These are phyloP conservation scores for Zymoseptoria pseudotritici DNA, from an alignment of 2,329 filamentous ascomycete species.

Conservation along the genomic window DNA sequence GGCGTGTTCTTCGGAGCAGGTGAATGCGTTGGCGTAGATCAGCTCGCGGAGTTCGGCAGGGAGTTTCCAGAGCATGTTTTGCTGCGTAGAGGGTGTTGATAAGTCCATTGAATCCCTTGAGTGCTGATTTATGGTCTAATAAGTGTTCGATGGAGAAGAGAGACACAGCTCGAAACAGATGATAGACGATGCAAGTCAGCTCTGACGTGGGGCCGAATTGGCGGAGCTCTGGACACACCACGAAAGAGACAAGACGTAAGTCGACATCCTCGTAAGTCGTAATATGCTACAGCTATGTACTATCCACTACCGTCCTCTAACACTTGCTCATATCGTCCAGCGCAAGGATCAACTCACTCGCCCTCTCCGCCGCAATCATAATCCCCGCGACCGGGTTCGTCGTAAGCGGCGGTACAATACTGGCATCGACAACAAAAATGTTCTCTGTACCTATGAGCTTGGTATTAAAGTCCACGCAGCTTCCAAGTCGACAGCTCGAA, in stretches of 20 bases:
- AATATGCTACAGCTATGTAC: too few species aligned
- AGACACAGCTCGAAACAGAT: neutral
- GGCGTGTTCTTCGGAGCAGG: constrained; percentile 11
- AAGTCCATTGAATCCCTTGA: neutral
- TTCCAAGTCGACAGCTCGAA: constrained; percentile 44
- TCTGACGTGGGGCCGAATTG: neutral
- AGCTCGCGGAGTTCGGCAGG: constrained; percentile 27
- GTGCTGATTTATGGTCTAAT: neutral
- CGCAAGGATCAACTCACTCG: constrained; percentile 42
- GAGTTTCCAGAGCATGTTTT: constrained; percentile 7
- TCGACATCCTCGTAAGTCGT: too few species aligned
- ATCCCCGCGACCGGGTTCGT: constrained; percentile 50
- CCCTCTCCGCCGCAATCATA: constrained; percentile 48
- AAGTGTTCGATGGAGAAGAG: neutral
- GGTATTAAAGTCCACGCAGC: constrained; percentile 43
- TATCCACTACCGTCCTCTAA: neutral
- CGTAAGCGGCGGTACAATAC: constrained; percentile 44
- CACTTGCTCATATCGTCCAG: constrained; percentile 6
- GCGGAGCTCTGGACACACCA: neutral
- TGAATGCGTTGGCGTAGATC: constrained; percentile 24
- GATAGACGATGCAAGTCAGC: neutral
- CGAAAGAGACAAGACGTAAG: too few species aligned
- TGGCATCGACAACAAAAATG: constrained; percentile 46
- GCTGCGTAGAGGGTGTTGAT: neutral
- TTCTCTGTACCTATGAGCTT: constrained; percentile 44